These are phyloP conservation scores for Colletotrichum shisoi DNA, from an alignment of 2,329 filamentous ascomycete species.

Conservation along the genomic window DNA sequence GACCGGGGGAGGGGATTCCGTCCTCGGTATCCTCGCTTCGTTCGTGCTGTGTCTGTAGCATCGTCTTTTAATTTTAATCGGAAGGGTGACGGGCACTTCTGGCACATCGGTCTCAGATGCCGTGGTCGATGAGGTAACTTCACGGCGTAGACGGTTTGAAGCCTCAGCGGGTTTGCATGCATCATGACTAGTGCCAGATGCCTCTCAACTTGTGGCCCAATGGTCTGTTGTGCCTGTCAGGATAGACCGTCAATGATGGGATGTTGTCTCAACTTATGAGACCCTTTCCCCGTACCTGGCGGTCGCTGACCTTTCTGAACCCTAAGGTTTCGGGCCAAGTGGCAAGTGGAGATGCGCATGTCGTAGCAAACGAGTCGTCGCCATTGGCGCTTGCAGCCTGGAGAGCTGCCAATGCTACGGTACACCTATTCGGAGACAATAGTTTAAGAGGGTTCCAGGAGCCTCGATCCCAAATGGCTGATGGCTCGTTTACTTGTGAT, in stretches of 20 bases:
- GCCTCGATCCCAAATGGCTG: constrained; percentile 11
- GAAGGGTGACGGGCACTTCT: not conserved
- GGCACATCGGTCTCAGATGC: too few relatives aligned
- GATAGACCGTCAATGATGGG: constrained; percentile 28
- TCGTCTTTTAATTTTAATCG: not conserved
- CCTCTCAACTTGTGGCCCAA: constrained; percentile 9
- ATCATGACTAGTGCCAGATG: constrained; percentile 38
- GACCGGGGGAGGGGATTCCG: not conserved
- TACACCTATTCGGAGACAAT: not conserved
- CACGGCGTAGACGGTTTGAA: not conserved
- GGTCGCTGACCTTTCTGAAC: constrained; percentile 18
- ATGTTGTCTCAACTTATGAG: constrained; percentile 33
- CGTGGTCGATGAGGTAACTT: not conserved
- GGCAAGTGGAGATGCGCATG: constrained; percentile 34
- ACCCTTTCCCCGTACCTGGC: constrained; percentile 35
- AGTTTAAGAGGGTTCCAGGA: constrained; percentile 7
- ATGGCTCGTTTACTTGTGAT: constrained; percentile 33
- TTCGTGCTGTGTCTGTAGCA: too few relatives aligned
- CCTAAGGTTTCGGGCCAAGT: constrained; percentile 29
- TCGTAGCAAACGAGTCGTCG: constrained; percentile 26
- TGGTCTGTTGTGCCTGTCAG: constrained; percentile 21
- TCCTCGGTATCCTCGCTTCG: constrained; percentile 7
- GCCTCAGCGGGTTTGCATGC: constrained; percentile 5
- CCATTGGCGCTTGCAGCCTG: constrained; percentile 19
- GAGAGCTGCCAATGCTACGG: constrained; percentile 6